Base-by-base conservation (phyloP, 768 basidiomycete genomes). In the Gymnopilus dilepis region DNA sequence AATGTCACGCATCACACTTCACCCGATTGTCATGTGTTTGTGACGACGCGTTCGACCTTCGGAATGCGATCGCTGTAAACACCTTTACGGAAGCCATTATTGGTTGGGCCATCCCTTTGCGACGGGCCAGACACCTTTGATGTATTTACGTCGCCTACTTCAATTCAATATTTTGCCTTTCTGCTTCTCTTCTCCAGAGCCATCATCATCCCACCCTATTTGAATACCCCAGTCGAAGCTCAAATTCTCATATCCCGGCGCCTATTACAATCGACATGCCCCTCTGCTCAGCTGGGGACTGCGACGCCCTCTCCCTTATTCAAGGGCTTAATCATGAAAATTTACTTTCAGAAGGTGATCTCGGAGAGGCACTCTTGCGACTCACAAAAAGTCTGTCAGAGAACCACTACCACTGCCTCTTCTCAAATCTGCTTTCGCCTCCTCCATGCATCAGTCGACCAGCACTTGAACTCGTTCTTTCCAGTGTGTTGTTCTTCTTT, bases 381-480 rank as follows among this genome's bases (percentile, higher is more conserved):
- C 30, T 61, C 2, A 37, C 37, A 15, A 28, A 15, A 15, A 15
- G 26, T 31, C 30, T 63, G 28, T 19, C 21, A 19, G 47, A 54
- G 40, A 45, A 21, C 21, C 28, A 56, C 37, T 60, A 58, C 38
- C 57, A 52, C 11, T 26, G 31, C 19, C 53, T 66, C 26, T 21
- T 66, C 19, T 24, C 24, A 30, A 24, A 11, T 6, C 13, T 66
- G n/a, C 43, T 66, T 13, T 60, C 58, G 6, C 54, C 61, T 4
- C n/a, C 61, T 4, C 26, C 53, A 19, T 38, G 5, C 17, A 56
- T 60, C 30, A 60, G 58, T 33, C 52, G 33, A 41, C 53, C 50
- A 26, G 33, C 58, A 13, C 43, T 67, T 12, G 66, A 61, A 54
- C 57, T 67, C 9, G 47, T 64, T 30, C 60, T 67, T 56, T 43